These are phyloP conservation scores for Parasitella parasitica DNA, from an alignment of 371 early-diverging fungal genomes.

Conservation along the genomic window DNA sequence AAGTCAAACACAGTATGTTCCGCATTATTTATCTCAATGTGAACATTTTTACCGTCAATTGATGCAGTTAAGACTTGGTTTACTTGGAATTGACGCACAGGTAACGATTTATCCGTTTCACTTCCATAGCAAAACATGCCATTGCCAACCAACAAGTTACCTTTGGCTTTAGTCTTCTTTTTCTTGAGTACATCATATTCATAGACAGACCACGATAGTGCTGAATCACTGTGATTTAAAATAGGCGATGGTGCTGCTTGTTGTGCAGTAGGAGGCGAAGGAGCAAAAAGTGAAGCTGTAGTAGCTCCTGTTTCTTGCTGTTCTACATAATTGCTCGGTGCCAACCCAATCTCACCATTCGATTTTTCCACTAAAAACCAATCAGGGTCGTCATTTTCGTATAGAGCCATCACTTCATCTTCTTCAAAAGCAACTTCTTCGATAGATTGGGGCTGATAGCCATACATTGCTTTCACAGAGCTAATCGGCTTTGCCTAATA, in stretches of 20 bases:
- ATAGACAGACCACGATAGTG: conserved; percentile 39
- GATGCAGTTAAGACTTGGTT: conserved; percentile 56
- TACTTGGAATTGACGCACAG: conserved; percentile 63
- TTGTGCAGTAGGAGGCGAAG: not conserved
- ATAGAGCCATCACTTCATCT: conserved; percentile 68
- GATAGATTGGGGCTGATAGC: conserved; percentile 70
- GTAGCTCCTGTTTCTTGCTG: not conserved
- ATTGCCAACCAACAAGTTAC: conserved; percentile 65
- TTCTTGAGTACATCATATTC: conserved; percentile 32
- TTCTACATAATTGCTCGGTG: conserved; percentile 80
- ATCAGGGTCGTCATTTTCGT: conserved; percentile 76
- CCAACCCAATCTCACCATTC: conserved; percentile 61
- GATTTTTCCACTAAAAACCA: conserved; percentile 72
- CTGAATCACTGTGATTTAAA: conserved; percentile 26
- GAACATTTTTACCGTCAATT: conserved; percentile 57
- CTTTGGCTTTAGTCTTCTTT: conserved; percentile 71
- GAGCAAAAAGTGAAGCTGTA: not conserved
- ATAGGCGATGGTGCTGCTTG: conserved; percentile 20
- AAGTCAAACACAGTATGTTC: conserved; percentile 53
- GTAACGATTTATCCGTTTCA: conserved; percentile 66
- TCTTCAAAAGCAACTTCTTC: conserved; percentile 80
- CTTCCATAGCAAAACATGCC: conserved; percentile 63
- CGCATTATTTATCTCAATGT: conserved; percentile 55
- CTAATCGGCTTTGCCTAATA: conserved; percentile 49
- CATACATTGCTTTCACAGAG: conserved; percentile 69